These are phyloP conservation scores for Acer negundo DNA, from an alignment of 345 rosid genomes.

Conservation along the genomic window DNA sequence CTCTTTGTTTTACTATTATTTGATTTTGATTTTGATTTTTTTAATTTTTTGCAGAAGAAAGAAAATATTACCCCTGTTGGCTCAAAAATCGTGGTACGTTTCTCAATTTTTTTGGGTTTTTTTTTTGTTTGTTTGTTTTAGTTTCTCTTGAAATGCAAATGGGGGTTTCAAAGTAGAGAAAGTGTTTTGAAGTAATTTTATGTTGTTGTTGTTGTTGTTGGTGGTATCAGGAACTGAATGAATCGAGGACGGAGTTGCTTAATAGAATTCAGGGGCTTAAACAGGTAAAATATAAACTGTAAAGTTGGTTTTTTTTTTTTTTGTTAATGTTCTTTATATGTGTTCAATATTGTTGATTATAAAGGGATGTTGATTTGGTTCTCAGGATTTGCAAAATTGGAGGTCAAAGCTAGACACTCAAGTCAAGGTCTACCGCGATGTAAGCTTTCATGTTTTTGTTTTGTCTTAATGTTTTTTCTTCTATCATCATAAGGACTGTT, in stretches of 20 bases:
- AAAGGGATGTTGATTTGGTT: constrained; percentile 8
- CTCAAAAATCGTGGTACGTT: constrained; percentile 62
- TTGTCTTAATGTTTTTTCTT: neutral
- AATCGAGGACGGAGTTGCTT: constrained; percentile 83
- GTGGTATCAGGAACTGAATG: constrained; percentile 66
- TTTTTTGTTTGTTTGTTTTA: neutral
- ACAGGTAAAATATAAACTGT: constrained; percentile 45
- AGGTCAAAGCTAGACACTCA: constrained; percentile 90
- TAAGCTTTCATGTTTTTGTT: constrained; percentile 27
- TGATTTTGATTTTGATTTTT: neutral
- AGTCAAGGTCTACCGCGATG: constrained; percentile 83
- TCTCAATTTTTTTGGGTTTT: neutral
- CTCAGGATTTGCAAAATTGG: constrained; percentile 93
- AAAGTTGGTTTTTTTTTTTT: too few species aligned
- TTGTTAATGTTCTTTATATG: too few species aligned
- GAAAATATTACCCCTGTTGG: constrained; percentile 61
- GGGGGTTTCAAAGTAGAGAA: neutral
- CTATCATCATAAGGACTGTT: neutral
- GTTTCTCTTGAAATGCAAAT: neutral
- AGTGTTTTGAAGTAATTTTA: neutral
- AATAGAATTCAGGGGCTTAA: constrained; percentile 83
- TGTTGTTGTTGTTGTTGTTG: neutral
- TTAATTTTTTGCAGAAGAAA: constrained; percentile 58
- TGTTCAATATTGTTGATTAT: neutral
- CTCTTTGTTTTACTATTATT: neutral